Base-by-base conservation (phyloP, 2,329 filamentous ascomycete genomes). In the Fusarium sp. region DNA sequence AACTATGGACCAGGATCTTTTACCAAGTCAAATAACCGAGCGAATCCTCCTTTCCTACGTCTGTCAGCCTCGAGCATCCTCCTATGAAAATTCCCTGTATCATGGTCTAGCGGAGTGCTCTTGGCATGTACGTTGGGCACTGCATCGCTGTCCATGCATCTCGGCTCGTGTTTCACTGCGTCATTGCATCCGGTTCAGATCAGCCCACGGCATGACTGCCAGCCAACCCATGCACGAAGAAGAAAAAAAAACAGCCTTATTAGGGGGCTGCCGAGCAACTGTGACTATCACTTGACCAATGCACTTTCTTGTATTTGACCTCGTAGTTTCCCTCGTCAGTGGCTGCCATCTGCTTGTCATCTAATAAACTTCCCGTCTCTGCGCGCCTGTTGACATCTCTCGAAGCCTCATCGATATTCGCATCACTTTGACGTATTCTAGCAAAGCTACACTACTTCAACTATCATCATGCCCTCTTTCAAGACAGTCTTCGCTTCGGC, bases 391-490 rank as follows among this genome's bases (percentile, higher is more conserved):
- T 52, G 48, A 29, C 48, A 20, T 27, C 16, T 22, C 37, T 16
- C 50, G 37, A 39, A 41, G 22, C 22, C 20, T 22, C 41, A 35
- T 31, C 56, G 11, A 54, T 33, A 33, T 20, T 50, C 61, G 39
- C 41, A 48, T 37, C 33, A 5, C 22, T 56, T 31, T 48, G 48
- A 14, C 20, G 39, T 33, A 27, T 33, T 61, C 18, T 14, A 60
- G 43, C 3, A 11, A 48, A 56, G 8, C 5, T 20, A 27, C 18
- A 20, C 11, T 20, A n/a, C 48, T 24, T 24, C 48, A 6, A 31
- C 27, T 18, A 16, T 22, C 35, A 74, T 29, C 27, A 83, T 83
- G 81, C 75, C 74, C 72, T 79, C 76, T 22, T 48, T 83, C 70
- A 80, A 75, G 70, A 73, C 64, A 29, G 16, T 78, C 24, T 48